Conservation (phyloP, 352 stramenopile genomes). For the Phytophthora aleatoria region DNA sequence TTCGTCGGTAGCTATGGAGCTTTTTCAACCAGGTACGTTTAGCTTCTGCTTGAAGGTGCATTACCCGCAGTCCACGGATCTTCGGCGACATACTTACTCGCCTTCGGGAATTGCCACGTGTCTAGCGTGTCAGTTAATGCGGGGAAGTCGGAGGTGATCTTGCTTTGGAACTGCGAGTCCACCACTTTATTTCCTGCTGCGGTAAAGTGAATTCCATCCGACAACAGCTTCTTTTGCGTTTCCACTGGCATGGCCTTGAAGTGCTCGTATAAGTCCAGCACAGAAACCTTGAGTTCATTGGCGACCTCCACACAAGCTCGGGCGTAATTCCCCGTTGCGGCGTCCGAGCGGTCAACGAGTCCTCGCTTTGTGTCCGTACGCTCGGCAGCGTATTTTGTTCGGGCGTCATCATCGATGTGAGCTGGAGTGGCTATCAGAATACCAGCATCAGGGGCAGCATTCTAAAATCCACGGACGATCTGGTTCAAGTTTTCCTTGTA, state of each 20-base stretch:
- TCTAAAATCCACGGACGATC: slow-evolving; percentile 21
- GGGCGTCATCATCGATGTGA: slow-evolving; percentile 34
- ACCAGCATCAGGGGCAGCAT: slow-evolving; percentile 15
- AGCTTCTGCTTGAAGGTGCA: neutral
- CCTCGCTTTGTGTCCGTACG: slow-evolving; percentile 15
- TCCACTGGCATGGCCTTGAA: slow-evolving; percentile 39
- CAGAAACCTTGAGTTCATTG: slow-evolving; percentile 17
- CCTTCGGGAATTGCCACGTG: slow-evolving; percentile 26
- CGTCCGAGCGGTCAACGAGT: slow-evolving; percentile 16
- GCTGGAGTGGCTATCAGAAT: slow-evolving; percentile 52
- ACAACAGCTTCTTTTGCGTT: slow-evolving; percentile 35
- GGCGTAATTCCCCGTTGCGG: slow-evolving; percentile 31
- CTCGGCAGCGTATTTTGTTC: slow-evolving; percentile 12
- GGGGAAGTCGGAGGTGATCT: slow-evolving; percentile 19
- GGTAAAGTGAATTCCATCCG: slow-evolving; percentile 57
- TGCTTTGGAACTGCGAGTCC: slow-evolving; percentile 18
- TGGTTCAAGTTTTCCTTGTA: slow-evolving; percentile 43
- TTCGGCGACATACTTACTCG: neutral
- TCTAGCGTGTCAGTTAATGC: slow-evolving; percentile 1
- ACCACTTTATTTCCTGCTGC: slow-evolving; percentile 42
- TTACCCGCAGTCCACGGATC: neutral
- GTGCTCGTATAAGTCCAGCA: slow-evolving; percentile 44
- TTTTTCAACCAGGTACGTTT: neutral
- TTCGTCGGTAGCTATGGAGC: too few relatives aligned
- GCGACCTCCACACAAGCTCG: slow-evolving; percentile 42